Conservation (phyloP, 1,284 basidiomycete species). For the Cryptococcus maquisensis region DNA sequence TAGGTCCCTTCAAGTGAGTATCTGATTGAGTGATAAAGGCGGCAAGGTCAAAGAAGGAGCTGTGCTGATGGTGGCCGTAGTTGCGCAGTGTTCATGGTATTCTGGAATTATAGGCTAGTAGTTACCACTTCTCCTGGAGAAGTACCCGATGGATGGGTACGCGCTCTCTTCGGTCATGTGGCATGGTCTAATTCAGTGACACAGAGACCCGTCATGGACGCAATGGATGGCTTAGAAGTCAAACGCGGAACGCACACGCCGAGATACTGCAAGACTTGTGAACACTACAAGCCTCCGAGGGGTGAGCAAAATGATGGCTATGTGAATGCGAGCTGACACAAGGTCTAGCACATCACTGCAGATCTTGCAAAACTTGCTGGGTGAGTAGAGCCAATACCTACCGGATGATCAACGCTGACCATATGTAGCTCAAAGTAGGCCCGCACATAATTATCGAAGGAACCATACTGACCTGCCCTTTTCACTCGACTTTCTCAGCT, state of each 20-base stretch:
- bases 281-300: conserved; percentile 52
- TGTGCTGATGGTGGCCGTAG: conserved; percentile 57
- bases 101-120: conserved; percentile 82
- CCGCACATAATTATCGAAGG: neutral
- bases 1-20: conserved; percentile 83
- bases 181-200: neutral
- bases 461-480: neutral
- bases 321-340: conserved; percentile 31
- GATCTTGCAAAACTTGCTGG: conserved; percentile 68
- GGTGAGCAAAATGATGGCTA: conserved; percentile 47
- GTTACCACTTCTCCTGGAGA: conserved; percentile 74
- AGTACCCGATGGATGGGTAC: conserved; percentile 77
- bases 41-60: neutral
- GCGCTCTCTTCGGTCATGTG: conserved; percentile 29
- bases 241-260: conserved; percentile 76
- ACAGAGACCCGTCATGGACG: conserved; percentile 69
- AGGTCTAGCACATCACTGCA: conserved; percentile 74
- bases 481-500: conserved; percentile 18
- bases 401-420: neutral
- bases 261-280: conserved; percentile 72
- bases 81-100: conserved; percentile 66
- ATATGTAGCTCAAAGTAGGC: conserved; percentile 49
- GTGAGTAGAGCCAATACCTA: conserved; percentile 19
- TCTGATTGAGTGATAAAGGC: neutral
- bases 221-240: conserved; percentile 71